phyloP scores from a whole-genome alignment of 805 yeast genomes.

The Saccharomycopsis sp. region DNA sequence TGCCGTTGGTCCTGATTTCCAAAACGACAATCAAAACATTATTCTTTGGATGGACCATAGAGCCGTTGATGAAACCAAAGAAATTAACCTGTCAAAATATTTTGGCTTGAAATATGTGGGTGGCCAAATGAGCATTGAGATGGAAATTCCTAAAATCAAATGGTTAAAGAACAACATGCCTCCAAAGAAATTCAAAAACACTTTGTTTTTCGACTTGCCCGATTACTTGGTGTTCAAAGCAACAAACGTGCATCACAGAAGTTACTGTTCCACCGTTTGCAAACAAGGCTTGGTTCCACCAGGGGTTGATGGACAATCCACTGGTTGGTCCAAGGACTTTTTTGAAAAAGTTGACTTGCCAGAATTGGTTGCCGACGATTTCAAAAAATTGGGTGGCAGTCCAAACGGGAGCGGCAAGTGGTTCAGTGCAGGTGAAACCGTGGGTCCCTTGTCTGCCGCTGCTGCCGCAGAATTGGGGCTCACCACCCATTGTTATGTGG shows the following conservation, averaged over 20 bases:
- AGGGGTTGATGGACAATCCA: slow-evolving; percentile 77
- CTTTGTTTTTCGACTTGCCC: slow-evolving; percentile 86
- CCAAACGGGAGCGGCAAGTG: slow-evolving; percentile 64
- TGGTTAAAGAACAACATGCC: slow-evolving; percentile 90
- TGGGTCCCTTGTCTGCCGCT: slow-evolving; percentile 56
- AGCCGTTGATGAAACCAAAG: slow-evolving; percentile 71
- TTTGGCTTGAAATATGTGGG: slow-evolving; percentile 85
- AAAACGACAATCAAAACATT: slow-evolving; percentile 65
- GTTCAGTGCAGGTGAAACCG: slow-evolving; percentile 81
- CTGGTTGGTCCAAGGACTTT: slow-evolving; percentile 89
- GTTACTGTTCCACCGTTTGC: slow-evolving; percentile 86
- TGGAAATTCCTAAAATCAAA: slow-evolving; percentile 95
- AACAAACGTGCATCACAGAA: slow-evolving; percentile 78
- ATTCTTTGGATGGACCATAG: slow-evolving; percentile 98
- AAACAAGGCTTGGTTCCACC: slow-evolving; percentile 91
- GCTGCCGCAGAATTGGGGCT: slow-evolving; percentile 83
- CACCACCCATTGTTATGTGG: slow-evolving; percentile 71
- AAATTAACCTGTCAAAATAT: slow-evolving; percentile 73
- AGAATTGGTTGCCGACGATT: slow-evolving; percentile 71
- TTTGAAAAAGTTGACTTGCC: slow-evolving; percentile 57
- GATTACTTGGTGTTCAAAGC: slow-evolving; percentile 90
- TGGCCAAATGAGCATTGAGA: slow-evolving; percentile 95
- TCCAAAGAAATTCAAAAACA: slow-evolving; percentile 39
- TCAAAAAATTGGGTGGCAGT: slow-evolving; percentile 74
- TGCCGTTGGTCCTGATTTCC: slow-evolving; percentile 88